phyloP scores from a whole-genome alignment of 1,139 yeast species.

The Kodamaea anthophila region DNA sequence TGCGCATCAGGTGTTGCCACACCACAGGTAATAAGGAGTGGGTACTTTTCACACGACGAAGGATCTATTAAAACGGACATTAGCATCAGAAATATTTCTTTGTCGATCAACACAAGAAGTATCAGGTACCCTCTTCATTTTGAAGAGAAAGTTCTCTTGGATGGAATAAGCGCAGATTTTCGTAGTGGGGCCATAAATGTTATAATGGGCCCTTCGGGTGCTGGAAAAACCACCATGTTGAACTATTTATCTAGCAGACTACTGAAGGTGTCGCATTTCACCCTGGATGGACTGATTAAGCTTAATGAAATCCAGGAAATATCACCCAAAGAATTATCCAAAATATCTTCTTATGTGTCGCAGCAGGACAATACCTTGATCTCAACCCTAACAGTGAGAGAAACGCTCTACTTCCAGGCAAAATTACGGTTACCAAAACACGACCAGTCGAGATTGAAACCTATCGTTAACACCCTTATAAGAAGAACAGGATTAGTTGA shows the following conservation, averaged over 20 bases:
- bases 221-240: constrained; percentile 74
- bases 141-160: constrained; percentile 26
- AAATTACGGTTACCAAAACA: constrained; percentile 47
- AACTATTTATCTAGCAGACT: constrained; percentile 63
- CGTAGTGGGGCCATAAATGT: constrained; percentile 64
- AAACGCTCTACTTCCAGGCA: constrained; percentile 71
- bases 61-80: constrained; percentile 6
- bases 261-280: constrained; percentile 34
- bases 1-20: neutral
- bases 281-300: constrained; percentile 19
- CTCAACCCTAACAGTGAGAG: constrained; percentile 68
- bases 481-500: constrained; percentile 66
- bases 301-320: constrained; percentile 31
- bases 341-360: constrained; percentile 64
- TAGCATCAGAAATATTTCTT: constrained; percentile 7
- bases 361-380: constrained; percentile 74
- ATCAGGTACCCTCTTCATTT: neutral
- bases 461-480: constrained; percentile 48
- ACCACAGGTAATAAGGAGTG: too few species aligned
- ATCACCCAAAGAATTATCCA: constrained; percentile 33
- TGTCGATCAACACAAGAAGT: constrained; percentile 4
- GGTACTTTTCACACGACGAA: neutral
- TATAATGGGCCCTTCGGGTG: constrained; percentile 86
- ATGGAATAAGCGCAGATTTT: constrained; percentile 52
- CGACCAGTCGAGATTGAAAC: constrained; percentile 25